A percentile compares a stretch with the other conserved stretches of the same genome.
Conservation (phyloP, 2,329 filamentous ascomycete genomes). For the Colletotrichum destructivum region DNA sequence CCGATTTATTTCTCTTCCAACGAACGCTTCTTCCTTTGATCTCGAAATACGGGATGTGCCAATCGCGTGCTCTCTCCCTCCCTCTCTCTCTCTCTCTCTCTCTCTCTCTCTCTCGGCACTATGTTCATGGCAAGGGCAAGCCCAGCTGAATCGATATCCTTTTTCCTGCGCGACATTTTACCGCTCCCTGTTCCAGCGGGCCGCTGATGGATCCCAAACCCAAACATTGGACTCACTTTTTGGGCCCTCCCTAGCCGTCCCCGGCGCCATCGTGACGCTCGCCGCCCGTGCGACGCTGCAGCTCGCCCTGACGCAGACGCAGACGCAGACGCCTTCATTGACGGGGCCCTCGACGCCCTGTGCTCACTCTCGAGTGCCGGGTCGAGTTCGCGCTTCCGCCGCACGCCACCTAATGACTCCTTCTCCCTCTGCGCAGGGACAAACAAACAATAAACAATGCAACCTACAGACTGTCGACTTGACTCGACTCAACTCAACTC, state of each 20-base stretch:
- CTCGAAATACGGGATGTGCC: no score
- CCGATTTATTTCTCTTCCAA: no score
- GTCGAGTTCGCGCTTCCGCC: neutral
- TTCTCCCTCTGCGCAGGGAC: conserved; percentile 4
- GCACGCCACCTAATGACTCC: conserved; percentile 1
- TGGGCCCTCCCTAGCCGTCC: neutral
- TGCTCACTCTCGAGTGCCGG: neutral
- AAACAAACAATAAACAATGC: conserved; percentile 12
- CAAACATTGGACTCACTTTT: conserved; percentile 39
- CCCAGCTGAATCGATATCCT: conserved; percentile 17
- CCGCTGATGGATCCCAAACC: conserved; percentile 32
- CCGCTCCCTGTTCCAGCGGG: conserved; percentile 22
- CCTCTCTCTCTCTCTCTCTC: neutral
- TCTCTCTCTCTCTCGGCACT: neutral
- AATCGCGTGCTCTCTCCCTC: neutral
- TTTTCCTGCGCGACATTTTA: neutral
- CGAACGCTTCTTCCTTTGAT: no score
- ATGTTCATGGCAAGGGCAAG: no score
- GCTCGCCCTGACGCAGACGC: neutral
- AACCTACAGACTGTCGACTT: no score
- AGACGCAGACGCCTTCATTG: neutral
- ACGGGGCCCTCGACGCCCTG: neutral
- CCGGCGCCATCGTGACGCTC: conserved; percentile 9
- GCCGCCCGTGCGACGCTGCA: conserved; percentile 16
- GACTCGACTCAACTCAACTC: no score